Evolutionary conservation across 352 stramenopile genomes (phyloP).

Genomic region (Pythium brachiatum): DNA sequence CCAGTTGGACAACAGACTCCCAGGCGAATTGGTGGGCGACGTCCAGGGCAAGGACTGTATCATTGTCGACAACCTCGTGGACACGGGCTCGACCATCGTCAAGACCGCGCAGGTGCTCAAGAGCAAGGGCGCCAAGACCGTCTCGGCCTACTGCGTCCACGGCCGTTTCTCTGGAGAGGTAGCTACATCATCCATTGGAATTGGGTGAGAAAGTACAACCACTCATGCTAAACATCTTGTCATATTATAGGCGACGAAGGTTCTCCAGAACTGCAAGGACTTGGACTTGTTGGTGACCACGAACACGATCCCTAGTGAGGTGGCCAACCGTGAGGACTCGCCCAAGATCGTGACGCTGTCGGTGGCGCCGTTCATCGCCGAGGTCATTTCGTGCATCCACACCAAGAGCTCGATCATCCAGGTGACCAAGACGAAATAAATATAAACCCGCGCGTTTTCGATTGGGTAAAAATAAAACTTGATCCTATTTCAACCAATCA

Average conservation of each 20-base stretch:
- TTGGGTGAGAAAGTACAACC: neutral
- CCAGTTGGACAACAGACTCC: constrained; percentile 61
- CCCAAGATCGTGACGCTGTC: constrained; percentile 86
- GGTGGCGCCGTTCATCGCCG: constrained; percentile 83
- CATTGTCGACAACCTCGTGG: constrained; percentile 85
- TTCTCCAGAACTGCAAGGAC: constrained; percentile 67
- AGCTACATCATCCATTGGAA: constrained; percentile 13
- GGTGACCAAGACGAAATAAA: constrained; percentile 76
- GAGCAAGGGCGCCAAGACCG: constrained; percentile 64
- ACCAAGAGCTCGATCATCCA: constrained; percentile 85
- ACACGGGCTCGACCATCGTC: constrained; percentile 80
- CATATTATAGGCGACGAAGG: constrained; percentile 41
- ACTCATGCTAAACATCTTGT: neutral
- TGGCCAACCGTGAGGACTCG: constrained; percentile 28
- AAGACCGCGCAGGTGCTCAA: constrained; percentile 85
- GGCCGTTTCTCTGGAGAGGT: constrained; percentile 79
- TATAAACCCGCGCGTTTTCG: constrained; percentile 7
- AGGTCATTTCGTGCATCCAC: constrained; percentile 89
- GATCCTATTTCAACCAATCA: constrained; percentile 15
- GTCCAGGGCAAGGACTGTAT: constrained; percentile 83
- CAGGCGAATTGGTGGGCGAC: constrained; percentile 76
- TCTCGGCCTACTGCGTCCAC: constrained; percentile 83
- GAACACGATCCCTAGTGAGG: constrained; percentile 73
- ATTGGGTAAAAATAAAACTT: constrained; percentile 10
- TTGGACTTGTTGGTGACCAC: constrained; percentile 83